phyloP scores from a whole-genome alignment of 805 yeast species.

The Lachancea nothofagi region DNA sequence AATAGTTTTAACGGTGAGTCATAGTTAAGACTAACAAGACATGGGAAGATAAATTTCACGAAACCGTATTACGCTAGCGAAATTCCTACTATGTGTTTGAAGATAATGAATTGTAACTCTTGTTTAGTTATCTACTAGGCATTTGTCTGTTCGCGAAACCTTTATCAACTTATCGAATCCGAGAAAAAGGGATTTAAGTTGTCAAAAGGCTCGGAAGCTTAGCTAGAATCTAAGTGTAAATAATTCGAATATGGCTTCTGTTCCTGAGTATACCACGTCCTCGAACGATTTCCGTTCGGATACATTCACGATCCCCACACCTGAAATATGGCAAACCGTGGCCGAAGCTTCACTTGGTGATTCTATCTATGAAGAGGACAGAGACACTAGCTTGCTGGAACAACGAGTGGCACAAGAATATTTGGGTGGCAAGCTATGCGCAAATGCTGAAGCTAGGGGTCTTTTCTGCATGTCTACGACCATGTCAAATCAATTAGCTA shows the following conservation, averaged over 20 bases:
- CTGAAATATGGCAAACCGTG: constrained; percentile 52
- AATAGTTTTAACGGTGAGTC: too few relatives aligned
- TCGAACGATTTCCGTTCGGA: constrained; percentile 55
- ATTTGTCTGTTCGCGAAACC: too few relatives aligned
- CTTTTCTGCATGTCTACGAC: constrained; percentile 77
- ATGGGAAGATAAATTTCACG: too few relatives aligned
- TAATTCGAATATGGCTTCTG: background rate
- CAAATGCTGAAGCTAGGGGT: constrained; percentile 59
- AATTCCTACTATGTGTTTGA: too few relatives aligned
- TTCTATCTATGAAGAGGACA: constrained; percentile 70
- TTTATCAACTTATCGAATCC: too few relatives aligned
- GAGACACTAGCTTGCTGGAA: constrained; percentile 53
- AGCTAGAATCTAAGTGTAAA: background rate
- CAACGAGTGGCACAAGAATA: constrained; percentile 49
- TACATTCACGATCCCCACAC: constrained; percentile 77
- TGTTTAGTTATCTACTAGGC: too few relatives aligned
- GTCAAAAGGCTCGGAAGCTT: too few relatives aligned
- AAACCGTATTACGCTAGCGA: too few relatives aligned
- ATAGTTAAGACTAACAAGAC: too few relatives aligned
- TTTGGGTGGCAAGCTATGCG: constrained; percentile 7
- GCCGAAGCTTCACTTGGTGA: constrained; percentile 59
- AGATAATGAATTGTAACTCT: too few relatives aligned
- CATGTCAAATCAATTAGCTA: constrained; percentile 70
- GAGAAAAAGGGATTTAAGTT: too few relatives aligned
- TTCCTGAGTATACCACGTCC: constrained; percentile 15